Evolutionary conservation across 1,139 yeast species (phyloP).

Genomic region (Kodamaea derodonti): DNA sequence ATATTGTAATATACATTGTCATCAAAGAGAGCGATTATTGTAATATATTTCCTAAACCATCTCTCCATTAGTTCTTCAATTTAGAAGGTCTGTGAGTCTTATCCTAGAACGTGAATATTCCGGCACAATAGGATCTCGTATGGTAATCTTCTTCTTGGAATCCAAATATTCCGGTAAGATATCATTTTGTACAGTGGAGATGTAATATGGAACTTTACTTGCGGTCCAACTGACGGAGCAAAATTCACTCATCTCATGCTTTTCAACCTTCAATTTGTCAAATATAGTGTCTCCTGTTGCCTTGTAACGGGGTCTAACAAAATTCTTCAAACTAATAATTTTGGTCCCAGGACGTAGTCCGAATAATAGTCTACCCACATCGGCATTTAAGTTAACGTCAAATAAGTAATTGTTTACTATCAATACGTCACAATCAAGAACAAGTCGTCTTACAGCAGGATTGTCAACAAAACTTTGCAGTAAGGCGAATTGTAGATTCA

Average conservation of each 20-base stretch:
- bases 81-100: too few relatives aligned
- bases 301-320: conserved; percentile 58
- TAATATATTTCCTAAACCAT: too few relatives aligned
- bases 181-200: conserved; percentile 61
- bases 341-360: conserved; percentile 72
- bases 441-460: conserved; percentile 46
- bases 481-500: conserved; percentile 55
- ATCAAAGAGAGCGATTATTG: background rate
- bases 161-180: conserved; percentile 13
- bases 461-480: conserved; percentile 72
- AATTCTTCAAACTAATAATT: conserved; percentile 73
- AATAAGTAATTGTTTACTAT: conserved; percentile 81
- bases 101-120: too few relatives aligned
- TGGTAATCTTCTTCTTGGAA: too few relatives aligned
- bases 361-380: conserved; percentile 60
- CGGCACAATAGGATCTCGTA: too few relatives aligned
- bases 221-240: conserved; percentile 88
- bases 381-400: conserved; percentile 65
- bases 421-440: conserved; percentile 65
- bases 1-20: background rate
- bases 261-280: conserved; percentile 63
- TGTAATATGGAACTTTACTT: conserved; percentile 74
- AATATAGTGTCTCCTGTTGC: conserved; percentile 55
- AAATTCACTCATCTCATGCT: conserved; percentile 60
- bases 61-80: too few relatives aligned